Conservation (phyloP, 192 early-diverging fungal species). For the Backusella tarrabulga region DNA sequence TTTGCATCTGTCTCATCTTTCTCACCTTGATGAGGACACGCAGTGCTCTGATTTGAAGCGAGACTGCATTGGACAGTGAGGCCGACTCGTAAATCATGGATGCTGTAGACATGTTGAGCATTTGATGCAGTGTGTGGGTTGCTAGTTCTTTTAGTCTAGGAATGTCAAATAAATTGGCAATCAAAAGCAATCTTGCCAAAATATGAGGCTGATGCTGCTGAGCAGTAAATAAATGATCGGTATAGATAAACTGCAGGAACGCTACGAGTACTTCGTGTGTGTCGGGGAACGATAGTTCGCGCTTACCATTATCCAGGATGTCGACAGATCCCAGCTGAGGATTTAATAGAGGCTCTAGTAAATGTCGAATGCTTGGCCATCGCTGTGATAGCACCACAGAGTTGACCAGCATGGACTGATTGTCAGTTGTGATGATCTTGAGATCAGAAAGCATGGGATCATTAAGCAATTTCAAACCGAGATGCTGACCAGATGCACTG, state of each 20-base stretch:
- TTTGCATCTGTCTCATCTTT: constrained; percentile 39
- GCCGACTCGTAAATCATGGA: constrained; percentile 69
- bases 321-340: constrained; percentile 28
- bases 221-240: constrained; percentile 59
- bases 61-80: constrained; percentile 56
- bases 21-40: constrained; percentile 55
- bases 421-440: constrained; percentile 51
- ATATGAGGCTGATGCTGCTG: constrained; percentile 65
- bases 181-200: constrained; percentile 57
- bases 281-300: constrained; percentile 38
- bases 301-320: not conserved
- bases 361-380: constrained; percentile 49
- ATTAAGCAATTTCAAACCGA: constrained; percentile 52
- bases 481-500: constrained; percentile 52
- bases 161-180: constrained; percentile 60
- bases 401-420: constrained; percentile 48
- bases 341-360: constrained; percentile 7
- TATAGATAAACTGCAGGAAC: constrained; percentile 68
- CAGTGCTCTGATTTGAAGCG: constrained; percentile 57
- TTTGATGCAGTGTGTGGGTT: constrained; percentile 58
- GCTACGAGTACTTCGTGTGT: constrained; percentile 52
- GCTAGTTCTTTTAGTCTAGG: constrained; percentile 55
- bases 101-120: constrained; percentile 57
- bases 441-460: constrained; percentile 53
- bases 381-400: constrained; percentile 46